Base-by-base conservation (phyloP, 2,329 filamentous ascomycete species). In the Endothia cerciana region DNA sequence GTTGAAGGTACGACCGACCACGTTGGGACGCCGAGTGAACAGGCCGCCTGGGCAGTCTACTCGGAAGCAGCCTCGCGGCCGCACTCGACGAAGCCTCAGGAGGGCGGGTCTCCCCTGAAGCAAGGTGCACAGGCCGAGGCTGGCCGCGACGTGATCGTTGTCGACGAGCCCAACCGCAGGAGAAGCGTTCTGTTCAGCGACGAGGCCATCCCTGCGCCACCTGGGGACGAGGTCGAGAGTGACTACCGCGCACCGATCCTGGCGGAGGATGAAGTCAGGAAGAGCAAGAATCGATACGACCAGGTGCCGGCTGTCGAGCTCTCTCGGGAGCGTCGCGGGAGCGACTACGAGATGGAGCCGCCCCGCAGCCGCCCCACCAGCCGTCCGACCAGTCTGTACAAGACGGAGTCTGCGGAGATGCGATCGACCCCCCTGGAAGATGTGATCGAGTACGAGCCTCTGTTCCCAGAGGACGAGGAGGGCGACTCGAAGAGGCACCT, bases 371-470 rank as follows among this genome's bases (percentile, higher is more conserved):
- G 88, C 60, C 87, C 89, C 11, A 80, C 80, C n/a, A 90, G 90
- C 74, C 81, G 87, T 69, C 85, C 88, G n/a, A 78, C 82, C 40
- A 91, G 87, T 74, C 80, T 89, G 49, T 87, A 89, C 74, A 87
- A 84, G 69, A 82, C 80, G 56, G 78, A 83, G 7, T 81, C 84
- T 19, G 79, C 80, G 63, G 82, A 89, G 77, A 75, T 89, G 77
- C 79, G 80, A 73, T 79, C 87, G 53, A 93, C 90, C 3, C 92
- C 91, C 5, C 80, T 97, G 10, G 93, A 96, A 72, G 91, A 97
- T 73, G 91, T 97, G 5, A 90, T 94, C 72, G 94, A 98, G 76
- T 98, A 98, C 73, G 94, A 98, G 76, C 95, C 95, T 1, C 81
- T 99, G 3, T 99, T 99, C 78, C 89, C 92, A 0, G 93, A 95